A percentile compares a stretch with the other conserved stretches of the same genome.
Evolutionary conservation across 768 basidiomycete genomes (phyloP).

Genomic region (Fomitopsis serialis): DNA sequence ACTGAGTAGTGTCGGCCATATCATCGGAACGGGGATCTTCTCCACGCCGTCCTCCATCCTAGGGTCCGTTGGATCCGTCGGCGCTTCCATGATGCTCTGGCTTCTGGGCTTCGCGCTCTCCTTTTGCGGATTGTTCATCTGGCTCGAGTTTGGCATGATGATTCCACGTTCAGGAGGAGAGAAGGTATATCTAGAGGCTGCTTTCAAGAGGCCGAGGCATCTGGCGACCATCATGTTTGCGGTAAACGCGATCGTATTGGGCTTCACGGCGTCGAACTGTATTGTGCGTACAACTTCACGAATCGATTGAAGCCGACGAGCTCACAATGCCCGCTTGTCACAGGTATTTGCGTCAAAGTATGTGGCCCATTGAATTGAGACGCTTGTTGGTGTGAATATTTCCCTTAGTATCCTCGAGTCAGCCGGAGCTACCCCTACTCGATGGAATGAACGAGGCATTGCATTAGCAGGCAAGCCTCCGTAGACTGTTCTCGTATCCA

Average conservation of each 20-base stretch:
- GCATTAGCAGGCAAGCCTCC: conserved; percentile 41
- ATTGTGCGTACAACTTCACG: conserved; percentile 13
- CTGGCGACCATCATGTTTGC: conserved; percentile 32
- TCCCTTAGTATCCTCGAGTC: conserved; percentile 39
- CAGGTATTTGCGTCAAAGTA: background rate
- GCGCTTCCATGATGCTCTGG: conserved; percentile 63
- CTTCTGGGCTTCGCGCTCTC: conserved; percentile 55
- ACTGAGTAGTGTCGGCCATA: conserved; percentile 38
- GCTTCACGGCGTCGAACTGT: conserved; percentile 30
- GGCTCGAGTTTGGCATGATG: conserved; percentile 63
- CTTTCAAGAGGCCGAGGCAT: conserved; percentile 34
- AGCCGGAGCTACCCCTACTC: conserved; percentile 21
- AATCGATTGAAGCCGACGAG: background rate
- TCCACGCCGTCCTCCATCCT: conserved; percentile 58
- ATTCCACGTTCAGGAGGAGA: conserved; percentile 58
- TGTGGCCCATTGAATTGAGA: conserved; percentile 34
- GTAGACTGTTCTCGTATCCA: too few species aligned
- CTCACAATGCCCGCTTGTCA: background rate
- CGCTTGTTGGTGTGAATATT: conserved; percentile 41
- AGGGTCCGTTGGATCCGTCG: conserved; percentile 48
- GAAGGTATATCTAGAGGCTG: conserved; percentile 56
- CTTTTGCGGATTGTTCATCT: conserved; percentile 55
- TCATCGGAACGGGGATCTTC: conserved; percentile 64
- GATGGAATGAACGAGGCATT: conserved; percentile 54
- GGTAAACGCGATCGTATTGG: conserved; percentile 28